Percentiles rank a stretch among this genome's conserved stretches.
These are phyloP conservation scores for Withania somnifera DNA, from an alignment of 305 asterid genomes.

Conservation along the genomic window DNA sequence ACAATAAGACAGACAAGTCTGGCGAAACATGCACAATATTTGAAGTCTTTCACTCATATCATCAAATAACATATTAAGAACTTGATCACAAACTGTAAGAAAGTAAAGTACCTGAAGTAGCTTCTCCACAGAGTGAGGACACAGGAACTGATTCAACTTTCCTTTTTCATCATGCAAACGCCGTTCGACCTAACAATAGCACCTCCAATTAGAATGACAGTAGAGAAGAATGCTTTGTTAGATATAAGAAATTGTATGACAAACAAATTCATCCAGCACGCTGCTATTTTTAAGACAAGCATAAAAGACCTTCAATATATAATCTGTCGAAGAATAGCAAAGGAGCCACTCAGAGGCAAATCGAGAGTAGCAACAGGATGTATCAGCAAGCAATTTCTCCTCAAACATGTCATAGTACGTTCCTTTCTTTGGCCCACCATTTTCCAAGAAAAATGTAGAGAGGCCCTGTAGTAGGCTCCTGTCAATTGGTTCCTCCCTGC, in stretches of 20 bases:
- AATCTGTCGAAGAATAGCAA: conserved; percentile 8
- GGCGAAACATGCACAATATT: not conserved
- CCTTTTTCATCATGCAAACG: conserved; percentile 10
- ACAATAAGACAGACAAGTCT: not conserved
- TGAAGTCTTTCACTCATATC: not conserved
- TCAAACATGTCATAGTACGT: conserved; percentile 8
- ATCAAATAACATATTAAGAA: not conserved
- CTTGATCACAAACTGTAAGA: not conserved
- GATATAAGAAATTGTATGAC: not conserved
- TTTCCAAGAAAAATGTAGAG: conserved; percentile 11
- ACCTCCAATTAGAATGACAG: not conserved
- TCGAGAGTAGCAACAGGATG: conserved; percentile 5
- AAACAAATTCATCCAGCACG: not conserved
- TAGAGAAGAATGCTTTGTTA: not conserved
- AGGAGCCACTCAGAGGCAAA: conserved; percentile 10
- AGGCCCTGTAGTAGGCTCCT: conserved; percentile 8
- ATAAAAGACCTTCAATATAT: conserved; percentile 6
- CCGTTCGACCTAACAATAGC: conserved; percentile 4
- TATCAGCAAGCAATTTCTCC: conserved; percentile 7
- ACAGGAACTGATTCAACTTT: conserved; percentile 6
- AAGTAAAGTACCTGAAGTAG: conserved; percentile 11
- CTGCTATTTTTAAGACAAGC: not conserved
- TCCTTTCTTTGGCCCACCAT: not conserved
- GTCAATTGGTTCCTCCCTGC: conserved; percentile 11
- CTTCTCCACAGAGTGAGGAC: conserved; percentile 14